Evolutionary conservation across 257 asterid species (phyloP).

Genomic region (Paulownia fortunei): DNA sequence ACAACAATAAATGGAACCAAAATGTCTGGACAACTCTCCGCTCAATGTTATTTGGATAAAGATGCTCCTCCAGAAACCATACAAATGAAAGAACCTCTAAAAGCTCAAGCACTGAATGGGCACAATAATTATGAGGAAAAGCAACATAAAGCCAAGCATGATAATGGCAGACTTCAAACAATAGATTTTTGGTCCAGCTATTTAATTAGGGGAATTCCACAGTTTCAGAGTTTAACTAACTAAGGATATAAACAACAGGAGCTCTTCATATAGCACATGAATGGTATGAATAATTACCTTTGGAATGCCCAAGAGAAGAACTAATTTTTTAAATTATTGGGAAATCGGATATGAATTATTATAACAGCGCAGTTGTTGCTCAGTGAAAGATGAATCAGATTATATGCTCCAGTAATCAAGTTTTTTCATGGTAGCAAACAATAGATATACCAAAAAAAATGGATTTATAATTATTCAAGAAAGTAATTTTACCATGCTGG

Average conservation of each 20-base stretch:
- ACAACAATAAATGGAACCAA: not conserved
- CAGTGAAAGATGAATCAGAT: not conserved
- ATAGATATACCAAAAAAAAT: not conserved
- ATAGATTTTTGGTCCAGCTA: not conserved
- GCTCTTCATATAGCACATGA: not conserved
- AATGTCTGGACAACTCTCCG: not conserved
- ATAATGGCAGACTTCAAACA: not conserved
- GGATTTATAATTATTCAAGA: not conserved
- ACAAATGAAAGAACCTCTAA: not conserved
- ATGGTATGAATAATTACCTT: not conserved
- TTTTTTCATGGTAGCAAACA: not conserved
- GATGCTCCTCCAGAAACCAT: not conserved
- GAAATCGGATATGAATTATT: not conserved
- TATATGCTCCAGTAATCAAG: not conserved
- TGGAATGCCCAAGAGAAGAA: not conserved
- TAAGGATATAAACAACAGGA: not conserved
- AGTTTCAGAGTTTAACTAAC: not conserved
- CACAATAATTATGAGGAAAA: too few relatives aligned
- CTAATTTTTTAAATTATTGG: not conserved
- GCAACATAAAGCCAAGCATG: not conserved
- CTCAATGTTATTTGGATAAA: not conserved
- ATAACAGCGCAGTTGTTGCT: not conserved
- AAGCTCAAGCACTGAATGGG: not conserved
- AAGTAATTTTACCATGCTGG: not conserved
- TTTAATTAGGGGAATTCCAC: not conserved